A percentile compares a stretch with the other conserved stretches of the same genome.
These are phyloP conservation scores for Epithele typhae DNA, from an alignment of 768 basidiomycete genomes.

Conservation along the genomic window DNA sequence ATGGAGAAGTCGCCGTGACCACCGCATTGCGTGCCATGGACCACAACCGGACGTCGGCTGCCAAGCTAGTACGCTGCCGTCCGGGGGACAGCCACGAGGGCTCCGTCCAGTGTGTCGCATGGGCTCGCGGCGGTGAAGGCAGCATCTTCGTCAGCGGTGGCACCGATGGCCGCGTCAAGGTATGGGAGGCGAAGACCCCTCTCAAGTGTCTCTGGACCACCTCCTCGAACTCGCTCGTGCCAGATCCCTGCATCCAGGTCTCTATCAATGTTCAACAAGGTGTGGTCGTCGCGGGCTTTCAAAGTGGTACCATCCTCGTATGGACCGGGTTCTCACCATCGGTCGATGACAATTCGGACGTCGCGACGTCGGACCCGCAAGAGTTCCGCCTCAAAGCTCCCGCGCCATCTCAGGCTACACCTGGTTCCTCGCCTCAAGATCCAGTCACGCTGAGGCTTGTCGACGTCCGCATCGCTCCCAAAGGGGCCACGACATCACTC, in stretches of 20 bases:
- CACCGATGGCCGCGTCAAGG: conserved; percentile 62
- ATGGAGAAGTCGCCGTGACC: conserved; percentile 64
- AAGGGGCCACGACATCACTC: conserved; percentile 30
- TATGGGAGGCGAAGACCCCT: conserved; percentile 58
- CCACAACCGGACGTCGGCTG: conserved; percentile 36
- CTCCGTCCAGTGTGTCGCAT: conserved; percentile 49
- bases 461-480: conserved; percentile 6
- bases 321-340: conserved; percentile 42
- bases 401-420: background rate
- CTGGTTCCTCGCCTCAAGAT: conserved; percentile 1
- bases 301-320: conserved; percentile 54
- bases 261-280: conserved; percentile 39
- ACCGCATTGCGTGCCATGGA: conserved; percentile 59
- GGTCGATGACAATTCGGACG: conserved; percentile 3
- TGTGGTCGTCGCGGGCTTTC: conserved; percentile 44
- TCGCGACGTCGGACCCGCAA: conserved; percentile 4
- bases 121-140: conserved; percentile 26
- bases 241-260: conserved; percentile 51
- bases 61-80: conserved; percentile 43
- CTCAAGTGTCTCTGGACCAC: conserved; percentile 61
- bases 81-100: conserved; percentile 64
- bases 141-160: conserved; percentile 42
- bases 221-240: conserved; percentile 41
- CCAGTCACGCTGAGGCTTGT: background rate
- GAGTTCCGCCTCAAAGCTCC: conserved; percentile 12